phyloP scores from a whole-genome alignment of 2,329 filamentous ascomycete genomes.

The Claviceps purpurea region DNA sequence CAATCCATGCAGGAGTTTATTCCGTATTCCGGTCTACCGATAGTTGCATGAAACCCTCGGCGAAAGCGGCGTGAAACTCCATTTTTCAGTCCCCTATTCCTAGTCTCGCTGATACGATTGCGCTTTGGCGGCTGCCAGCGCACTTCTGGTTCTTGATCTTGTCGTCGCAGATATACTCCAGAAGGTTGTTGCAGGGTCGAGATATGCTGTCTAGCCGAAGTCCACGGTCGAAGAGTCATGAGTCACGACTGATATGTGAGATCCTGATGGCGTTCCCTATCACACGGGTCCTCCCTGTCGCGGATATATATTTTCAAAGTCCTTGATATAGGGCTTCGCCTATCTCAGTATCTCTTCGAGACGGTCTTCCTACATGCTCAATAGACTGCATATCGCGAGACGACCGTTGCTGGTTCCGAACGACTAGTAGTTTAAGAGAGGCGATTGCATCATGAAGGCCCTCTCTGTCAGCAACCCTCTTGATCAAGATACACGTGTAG shows the following conservation, averaged over 20 bases:
- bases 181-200: not conserved
- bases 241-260: too few relatives aligned
- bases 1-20: not conserved
- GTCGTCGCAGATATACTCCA: not conserved
- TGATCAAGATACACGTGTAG: not conserved
- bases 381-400: not conserved
- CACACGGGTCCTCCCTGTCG: not conserved
- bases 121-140: not conserved
- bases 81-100: not conserved
- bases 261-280: not conserved
- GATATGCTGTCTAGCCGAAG: not conserved
- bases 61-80: not conserved
- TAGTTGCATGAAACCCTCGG: not conserved
- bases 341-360: not conserved
- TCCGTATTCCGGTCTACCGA: not conserved
- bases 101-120: not conserved
- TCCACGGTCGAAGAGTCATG: not conserved
- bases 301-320: not conserved
- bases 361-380: not conserved
- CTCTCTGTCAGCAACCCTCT: not conserved
- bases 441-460: not conserved
- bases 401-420: not conserved
- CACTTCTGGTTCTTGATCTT: not conserved
- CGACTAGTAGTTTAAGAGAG: not conserved
- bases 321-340: not conserved